Evolutionary conservation across 306 rosid species (phyloP).

Genomic region (Bauhinia variegata): DNA sequence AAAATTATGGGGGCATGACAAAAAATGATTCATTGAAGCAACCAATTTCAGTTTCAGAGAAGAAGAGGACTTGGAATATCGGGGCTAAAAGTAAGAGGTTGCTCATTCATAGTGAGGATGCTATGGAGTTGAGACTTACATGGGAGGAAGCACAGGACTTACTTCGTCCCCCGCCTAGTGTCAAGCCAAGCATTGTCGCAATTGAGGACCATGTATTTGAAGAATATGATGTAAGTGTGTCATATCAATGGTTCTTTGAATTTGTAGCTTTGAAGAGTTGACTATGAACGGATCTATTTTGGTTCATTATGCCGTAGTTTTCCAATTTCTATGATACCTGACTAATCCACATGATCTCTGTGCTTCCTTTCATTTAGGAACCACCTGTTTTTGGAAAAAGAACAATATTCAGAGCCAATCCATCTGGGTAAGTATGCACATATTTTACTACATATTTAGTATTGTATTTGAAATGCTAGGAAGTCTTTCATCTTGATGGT

Average conservation of each 20-base stretch:
- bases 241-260: conserved; percentile 11
- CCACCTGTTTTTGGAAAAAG: conserved; percentile 97
- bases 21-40: conserved; percentile 55
- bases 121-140: conserved; percentile 82
- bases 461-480: conserved; percentile 5
- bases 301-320: conserved; percentile 23
- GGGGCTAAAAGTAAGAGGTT: conserved; percentile 88
- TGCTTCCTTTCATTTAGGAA: conserved; percentile 62
- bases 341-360: conserved; percentile 31
- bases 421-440: conserved; percentile 70
- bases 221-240: conserved; percentile 86
- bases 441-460: conserved; percentile 13
- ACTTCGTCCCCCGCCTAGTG: conserved; percentile 91
- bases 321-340: conserved; percentile 29
- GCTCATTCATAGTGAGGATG: conserved; percentile 82
- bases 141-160: conserved; percentile 99
- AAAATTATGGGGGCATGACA: conserved; percentile 47
- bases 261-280: conserved; percentile 12
- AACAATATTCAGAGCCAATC: conserved; percentile 66
- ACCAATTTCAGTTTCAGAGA: conserved; percentile 55
- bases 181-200: conserved; percentile 75
- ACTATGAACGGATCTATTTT: conserved; percentile 9
- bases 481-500: conserved; percentile 19
- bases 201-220: conserved; percentile 90
- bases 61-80: conserved; percentile 84